Evolutionary conservation across 2,329 filamentous ascomycete species (phyloP).

Genomic region (Helotiales sp.): DNA sequence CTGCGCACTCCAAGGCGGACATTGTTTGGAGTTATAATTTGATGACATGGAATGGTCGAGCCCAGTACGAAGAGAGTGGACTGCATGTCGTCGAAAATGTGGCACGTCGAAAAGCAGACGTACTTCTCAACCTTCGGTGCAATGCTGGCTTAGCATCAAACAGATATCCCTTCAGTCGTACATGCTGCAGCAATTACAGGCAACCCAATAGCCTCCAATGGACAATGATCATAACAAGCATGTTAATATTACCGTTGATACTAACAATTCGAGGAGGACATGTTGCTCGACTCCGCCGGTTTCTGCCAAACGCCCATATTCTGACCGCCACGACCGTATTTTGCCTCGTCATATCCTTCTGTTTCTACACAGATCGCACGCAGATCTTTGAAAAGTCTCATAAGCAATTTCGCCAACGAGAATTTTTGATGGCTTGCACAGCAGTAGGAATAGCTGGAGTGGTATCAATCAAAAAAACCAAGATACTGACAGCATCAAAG

Average conservation of each 20-base stretch:
- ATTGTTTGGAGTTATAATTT: slow-evolving; percentile 51
- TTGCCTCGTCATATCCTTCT: slow-evolving; percentile 39
- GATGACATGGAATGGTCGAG: slow-evolving; percentile 44
- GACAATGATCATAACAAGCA: slow-evolving; percentile 33
- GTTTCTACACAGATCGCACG: slow-evolving; percentile 55
- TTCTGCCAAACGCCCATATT: slow-evolving; percentile 22
- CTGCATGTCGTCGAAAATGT: slow-evolving; percentile 49
- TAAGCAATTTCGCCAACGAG: slow-evolving; percentile 42
- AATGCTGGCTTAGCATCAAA: slow-evolving; percentile 45
- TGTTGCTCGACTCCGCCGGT: slow-evolving; percentile 12
- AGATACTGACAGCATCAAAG: slow-evolving; percentile 4
- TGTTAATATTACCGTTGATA: slow-evolving; percentile 33
- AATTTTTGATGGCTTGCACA: slow-evolving; percentile 35
- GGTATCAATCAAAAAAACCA: slow-evolving; percentile 31
- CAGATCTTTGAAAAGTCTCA: slow-evolving; percentile 52
- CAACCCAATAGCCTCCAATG: slow-evolving; percentile 39
- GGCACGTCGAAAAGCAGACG: slow-evolving; percentile 48
- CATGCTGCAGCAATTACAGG: slow-evolving; percentile 52
- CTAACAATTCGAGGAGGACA: slow-evolving; percentile 23
- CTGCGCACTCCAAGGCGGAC: slow-evolving; percentile 41
- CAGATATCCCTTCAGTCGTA: slow-evolving; percentile 47
- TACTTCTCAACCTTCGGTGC: slow-evolving; percentile 52
- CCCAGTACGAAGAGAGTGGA: slow-evolving; percentile 46
- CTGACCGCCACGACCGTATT: slow-evolving; percentile 25
- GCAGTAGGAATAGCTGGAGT: slow-evolving; percentile 33